Evolutionary conservation across 345 rosid genomes (phyloP).

Genomic region (Gynandropsis gynandra): DNA sequence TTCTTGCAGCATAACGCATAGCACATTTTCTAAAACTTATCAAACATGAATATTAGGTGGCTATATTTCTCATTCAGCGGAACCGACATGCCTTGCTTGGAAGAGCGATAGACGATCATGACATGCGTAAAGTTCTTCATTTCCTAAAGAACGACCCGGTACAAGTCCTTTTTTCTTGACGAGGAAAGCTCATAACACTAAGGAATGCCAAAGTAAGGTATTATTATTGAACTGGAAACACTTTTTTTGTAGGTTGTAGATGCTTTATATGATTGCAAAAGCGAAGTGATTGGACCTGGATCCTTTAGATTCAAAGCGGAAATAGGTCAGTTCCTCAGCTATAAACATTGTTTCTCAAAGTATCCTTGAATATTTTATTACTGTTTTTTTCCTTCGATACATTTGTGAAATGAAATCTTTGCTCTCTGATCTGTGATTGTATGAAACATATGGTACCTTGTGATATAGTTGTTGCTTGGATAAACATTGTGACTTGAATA

Average conservation of each 20-base stretch:
- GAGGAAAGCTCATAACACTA: not conserved
- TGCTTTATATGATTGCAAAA: constrained; percentile 92
- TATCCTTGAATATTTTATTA: no score
- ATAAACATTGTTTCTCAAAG: not conserved
- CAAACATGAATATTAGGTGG: constrained; percentile 45
- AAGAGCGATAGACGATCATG: constrained; percentile 95
- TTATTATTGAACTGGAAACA: not conserved
- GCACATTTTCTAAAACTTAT: not conserved
- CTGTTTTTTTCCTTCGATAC: no score
- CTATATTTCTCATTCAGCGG: constrained; percentile 95
- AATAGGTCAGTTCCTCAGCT: constrained; percentile 59
- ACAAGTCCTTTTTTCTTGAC: constrained; percentile 21
- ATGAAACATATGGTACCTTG: no score
- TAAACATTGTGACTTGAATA: no score
- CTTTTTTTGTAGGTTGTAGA: constrained; percentile 69
- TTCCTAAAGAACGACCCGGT: constrained; percentile 85
- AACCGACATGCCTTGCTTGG: constrained; percentile 97
- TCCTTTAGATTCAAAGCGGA: constrained; percentile 97
- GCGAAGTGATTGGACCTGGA: constrained; percentile 99
- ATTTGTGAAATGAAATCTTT: not conserved
- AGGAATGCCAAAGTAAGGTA: not conserved
- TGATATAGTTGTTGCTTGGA: no score
- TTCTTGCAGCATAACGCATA: not conserved
- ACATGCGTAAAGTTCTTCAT: constrained; percentile 81
- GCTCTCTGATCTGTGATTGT: constrained; percentile 1